Percentiles rank a stretch among this genome's conserved stretches.
These are phyloP conservation scores for Fraxinus americana DNA, from an alignment of 257 asterid species.

Conservation along the genomic window DNA sequence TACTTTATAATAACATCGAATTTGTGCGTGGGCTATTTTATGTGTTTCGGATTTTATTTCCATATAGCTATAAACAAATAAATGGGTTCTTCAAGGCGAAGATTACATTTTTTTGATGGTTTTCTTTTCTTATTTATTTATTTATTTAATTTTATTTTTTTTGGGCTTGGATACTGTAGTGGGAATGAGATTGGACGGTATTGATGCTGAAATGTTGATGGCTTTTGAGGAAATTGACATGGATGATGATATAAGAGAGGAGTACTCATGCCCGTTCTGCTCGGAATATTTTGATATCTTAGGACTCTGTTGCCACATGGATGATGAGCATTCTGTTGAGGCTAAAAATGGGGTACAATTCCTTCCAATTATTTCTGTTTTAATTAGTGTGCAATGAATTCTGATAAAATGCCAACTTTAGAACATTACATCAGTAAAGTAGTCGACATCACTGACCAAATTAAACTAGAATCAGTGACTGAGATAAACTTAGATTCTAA, in stretches of 20 bases:
- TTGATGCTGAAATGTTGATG: slow-evolving; percentile 80
- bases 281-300: slow-evolving; percentile 73
- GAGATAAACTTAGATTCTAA: neutral
- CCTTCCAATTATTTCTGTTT: neutral
- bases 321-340: slow-evolving; percentile 84
- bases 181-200: slow-evolving; percentile 65
- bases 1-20: too few relatives aligned
- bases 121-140: too few relatives aligned
- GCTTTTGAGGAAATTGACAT: slow-evolving; percentile 76
- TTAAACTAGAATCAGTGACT: neutral
- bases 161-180: slow-evolving; percentile 1
- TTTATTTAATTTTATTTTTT: neutral
- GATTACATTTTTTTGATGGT: neutral
- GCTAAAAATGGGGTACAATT: slow-evolving; percentile 70
- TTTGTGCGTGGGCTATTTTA: too few relatives aligned
- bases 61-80: neutral
- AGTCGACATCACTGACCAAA: neutral
- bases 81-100: neutral
- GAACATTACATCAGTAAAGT: neutral
- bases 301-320: slow-evolving; percentile 85
- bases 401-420: neutral
- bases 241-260: slow-evolving; percentile 74
- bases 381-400: neutral
- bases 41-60: neutral
- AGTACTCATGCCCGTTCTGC: slow-evolving; percentile 78